Percentiles rank a stretch among this genome's conserved stretches.
Conservation (phyloP, 495 filamentous ascomycete genomes). For the Penicillium cataractarum region DNA sequence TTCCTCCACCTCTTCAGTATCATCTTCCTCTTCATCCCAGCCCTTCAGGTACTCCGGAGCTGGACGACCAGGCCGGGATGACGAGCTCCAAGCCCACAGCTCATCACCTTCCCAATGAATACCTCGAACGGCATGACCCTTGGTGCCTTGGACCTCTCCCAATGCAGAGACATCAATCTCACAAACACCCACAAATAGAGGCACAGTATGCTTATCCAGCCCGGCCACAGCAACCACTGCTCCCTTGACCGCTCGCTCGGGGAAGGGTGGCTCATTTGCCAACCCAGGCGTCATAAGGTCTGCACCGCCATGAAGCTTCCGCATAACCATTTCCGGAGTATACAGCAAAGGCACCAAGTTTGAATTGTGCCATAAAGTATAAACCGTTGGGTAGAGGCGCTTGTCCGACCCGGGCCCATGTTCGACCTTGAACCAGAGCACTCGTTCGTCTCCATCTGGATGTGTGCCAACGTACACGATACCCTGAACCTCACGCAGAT, state of each 20-base stretch:
- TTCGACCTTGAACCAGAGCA: slow-evolving; percentile 72
- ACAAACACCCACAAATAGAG: slow-evolving; percentile 66
- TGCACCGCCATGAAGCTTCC: slow-evolving; percentile 66
- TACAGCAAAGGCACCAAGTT: slow-evolving; percentile 64
- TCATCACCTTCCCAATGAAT: slow-evolving; percentile 78
- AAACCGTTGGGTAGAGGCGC: slow-evolving; percentile 68
- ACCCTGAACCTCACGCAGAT: slow-evolving; percentile 65
- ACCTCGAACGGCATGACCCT: slow-evolving; percentile 68
- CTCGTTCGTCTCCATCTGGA: slow-evolving; percentile 59
- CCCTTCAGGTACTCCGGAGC: slow-evolving; percentile 55
- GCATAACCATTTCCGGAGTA: slow-evolving; percentile 63
- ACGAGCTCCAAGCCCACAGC: slow-evolving; percentile 66
- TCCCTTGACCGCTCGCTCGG: slow-evolving; percentile 60
- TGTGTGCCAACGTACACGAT: slow-evolving; percentile 68
- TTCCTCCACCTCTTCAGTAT: slow-evolving; percentile 42
- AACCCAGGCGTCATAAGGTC: slow-evolving; percentile 79
- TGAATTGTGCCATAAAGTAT: slow-evolving; percentile 70
- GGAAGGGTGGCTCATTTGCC: slow-evolving; percentile 71
- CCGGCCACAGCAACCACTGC: slow-evolving; percentile 70
- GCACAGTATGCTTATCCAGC: slow-evolving; percentile 61
- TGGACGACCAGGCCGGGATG: slow-evolving; percentile 54
- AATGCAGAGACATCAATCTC: slow-evolving; percentile 67
- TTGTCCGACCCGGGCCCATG: slow-evolving; percentile 53
- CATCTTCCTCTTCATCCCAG: slow-evolving; percentile 44
- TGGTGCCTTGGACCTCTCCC: slow-evolving; percentile 61